Percentiles rank a stretch among this genome's conserved stretches.
phyloP scores from a whole-genome alignment of 495 filamentous ascomycete genomes.

The Aspergillus bertholletiae region DNA sequence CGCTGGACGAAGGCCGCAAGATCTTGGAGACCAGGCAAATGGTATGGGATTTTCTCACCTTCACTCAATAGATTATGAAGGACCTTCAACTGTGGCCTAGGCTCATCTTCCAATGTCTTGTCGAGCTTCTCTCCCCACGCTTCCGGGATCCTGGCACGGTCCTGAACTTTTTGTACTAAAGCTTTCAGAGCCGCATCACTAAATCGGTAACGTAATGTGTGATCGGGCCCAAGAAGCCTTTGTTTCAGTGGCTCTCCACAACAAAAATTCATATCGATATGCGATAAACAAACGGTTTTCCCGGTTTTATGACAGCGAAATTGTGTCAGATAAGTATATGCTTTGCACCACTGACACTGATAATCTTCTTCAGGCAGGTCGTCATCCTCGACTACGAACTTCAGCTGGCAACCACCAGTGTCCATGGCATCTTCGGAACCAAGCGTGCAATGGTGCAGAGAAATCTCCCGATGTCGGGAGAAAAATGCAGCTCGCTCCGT shows the following conservation, averaged over 20 bases:
- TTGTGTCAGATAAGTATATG: constrained; percentile 85
- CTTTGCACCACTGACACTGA: constrained; percentile 88
- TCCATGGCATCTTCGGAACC: constrained; percentile 23
- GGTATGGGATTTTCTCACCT: constrained; percentile 96
- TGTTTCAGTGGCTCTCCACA: constrained; percentile 63
- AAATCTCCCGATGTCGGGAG: constrained; percentile 55
- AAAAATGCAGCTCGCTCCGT: constrained; percentile 64
- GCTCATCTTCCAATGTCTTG: constrained; percentile 74
- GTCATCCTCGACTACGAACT: constrained; percentile 55
- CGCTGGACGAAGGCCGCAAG: constrained; percentile 88
- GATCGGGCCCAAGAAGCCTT: constrained; percentile 57
- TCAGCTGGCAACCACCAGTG: constrained; percentile 37
- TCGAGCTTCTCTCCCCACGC: constrained; percentile 89
- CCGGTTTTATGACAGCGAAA: constrained; percentile 76
- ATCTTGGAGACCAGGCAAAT: constrained; percentile 75
- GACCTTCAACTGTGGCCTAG: constrained; percentile 79
- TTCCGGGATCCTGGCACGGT: constrained; percentile 82
- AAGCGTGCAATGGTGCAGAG: constrained; percentile 45
- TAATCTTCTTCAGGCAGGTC: constrained; percentile 87
- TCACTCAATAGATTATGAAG: constrained; percentile 82
- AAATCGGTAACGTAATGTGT: constrained; percentile 71
- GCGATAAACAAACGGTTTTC: constrained; percentile 73
- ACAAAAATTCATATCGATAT: constrained; percentile 75
- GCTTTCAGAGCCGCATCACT: constrained; percentile 64
- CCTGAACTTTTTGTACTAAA: constrained; percentile 71